phyloP scores from a whole-genome alignment of 2,329 filamentous ascomycete species.

The Zymoseptoria ardabiliae region DNA sequence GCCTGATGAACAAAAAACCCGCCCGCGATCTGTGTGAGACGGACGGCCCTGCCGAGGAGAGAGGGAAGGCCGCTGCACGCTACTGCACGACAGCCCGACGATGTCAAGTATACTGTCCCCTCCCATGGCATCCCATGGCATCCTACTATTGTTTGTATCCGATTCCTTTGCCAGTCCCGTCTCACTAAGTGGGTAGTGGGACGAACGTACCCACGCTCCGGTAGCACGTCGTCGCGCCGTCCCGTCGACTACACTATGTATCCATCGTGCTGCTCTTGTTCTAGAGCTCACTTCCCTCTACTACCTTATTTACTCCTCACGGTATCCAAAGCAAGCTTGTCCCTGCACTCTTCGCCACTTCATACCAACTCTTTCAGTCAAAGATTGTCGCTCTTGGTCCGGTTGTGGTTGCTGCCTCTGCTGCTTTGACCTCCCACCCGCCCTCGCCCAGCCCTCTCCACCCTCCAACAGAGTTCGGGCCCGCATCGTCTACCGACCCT shows the following conservation, averaged over 20 bases:
- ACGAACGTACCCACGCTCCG: too few relatives aligned
- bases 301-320: neutral
- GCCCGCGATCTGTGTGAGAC: too few relatives aligned
- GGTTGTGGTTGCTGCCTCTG: neutral
- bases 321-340: slow-evolving; percentile 26
- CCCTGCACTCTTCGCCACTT: slow-evolving; percentile 21
- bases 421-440: slow-evolving; percentile 1
- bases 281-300: neutral
- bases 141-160: too few relatives aligned
- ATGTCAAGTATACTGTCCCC: too few relatives aligned
- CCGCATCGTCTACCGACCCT: neutral
- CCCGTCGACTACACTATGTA: neutral
- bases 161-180: too few relatives aligned
- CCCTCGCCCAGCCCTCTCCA: slow-evolving; percentile 1
- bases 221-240: neutral
- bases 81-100: too few relatives aligned
- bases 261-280: neutral
- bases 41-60: too few relatives aligned
- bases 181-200: too few relatives aligned
- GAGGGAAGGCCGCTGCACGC: too few relatives aligned
- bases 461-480: neutral
- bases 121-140: too few relatives aligned
- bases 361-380: slow-evolving; percentile 19
- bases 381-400: slow-evolving; percentile 22
- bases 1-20: too few relatives aligned